phyloP scores from a whole-genome alignment of 2,329 filamentous ascomycete species.

The Clonostachys sp. region DNA sequence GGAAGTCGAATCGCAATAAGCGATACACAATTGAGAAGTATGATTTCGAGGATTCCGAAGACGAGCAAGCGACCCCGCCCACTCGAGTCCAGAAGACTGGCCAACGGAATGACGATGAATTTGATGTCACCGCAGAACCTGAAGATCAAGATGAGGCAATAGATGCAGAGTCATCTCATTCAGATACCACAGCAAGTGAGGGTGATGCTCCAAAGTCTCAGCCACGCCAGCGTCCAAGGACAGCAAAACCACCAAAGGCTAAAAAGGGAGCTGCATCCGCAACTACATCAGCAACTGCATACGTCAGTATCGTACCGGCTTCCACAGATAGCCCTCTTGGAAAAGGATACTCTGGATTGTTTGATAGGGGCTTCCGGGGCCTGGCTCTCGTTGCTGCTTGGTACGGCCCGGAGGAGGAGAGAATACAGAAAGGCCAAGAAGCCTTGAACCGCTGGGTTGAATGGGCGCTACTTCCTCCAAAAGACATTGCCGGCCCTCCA shows the following conservation, averaged over 20 bases:
- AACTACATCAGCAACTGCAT: neutral
- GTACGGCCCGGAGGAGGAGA: conserved; percentile 2
- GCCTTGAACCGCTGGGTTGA: conserved; percentile 3
- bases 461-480: conserved; percentile 4
- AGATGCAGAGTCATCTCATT: neutral
- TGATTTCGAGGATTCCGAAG: conserved; percentile 23
- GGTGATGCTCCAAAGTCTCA: neutral
- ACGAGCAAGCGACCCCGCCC: conserved; percentile 9
- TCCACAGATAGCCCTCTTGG: neutral
- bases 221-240: neutral
- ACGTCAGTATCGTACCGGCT: neutral
- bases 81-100: conserved; percentile 11
- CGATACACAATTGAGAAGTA: conserved; percentile 24
- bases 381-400: conserved; percentile 1
- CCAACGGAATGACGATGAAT: conserved; percentile 21
- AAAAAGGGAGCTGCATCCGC: neutral
- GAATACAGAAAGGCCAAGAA: neutral
- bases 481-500: neutral
- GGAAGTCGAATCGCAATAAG: conserved; percentile 27
- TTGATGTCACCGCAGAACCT: conserved; percentile 16
- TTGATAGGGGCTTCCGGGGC: conserved; percentile 3
- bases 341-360: conserved; percentile 3
- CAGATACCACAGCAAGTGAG: neutral
- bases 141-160: conserved; percentile 11
- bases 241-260: neutral